Percentiles rank a stretch among this genome's conserved stretches.
Conservation (phyloP, 495 filamentous ascomycete species). For the Penicillium atrosanguineum region DNA sequence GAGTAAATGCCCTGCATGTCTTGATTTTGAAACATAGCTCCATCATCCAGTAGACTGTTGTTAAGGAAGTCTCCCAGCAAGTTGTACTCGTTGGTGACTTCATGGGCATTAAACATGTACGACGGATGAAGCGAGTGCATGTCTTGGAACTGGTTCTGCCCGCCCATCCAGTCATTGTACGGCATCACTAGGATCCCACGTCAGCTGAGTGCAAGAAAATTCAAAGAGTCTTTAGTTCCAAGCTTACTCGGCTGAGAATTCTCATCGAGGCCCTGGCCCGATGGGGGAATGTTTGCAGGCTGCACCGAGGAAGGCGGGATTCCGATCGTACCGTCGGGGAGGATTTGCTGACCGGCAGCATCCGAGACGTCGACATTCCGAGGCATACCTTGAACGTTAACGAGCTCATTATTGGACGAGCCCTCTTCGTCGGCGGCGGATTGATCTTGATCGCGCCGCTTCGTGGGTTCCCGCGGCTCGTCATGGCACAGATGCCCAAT, state of each 20-base stretch:
- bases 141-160: slow-evolving; percentile 82
- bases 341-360: slow-evolving; percentile 42
- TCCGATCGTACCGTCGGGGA: slow-evolving; percentile 35
- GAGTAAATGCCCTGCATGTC: slow-evolving; percentile 54
- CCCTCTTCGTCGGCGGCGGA: slow-evolving; percentile 58
- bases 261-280: slow-evolving; percentile 48
- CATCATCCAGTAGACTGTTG: slow-evolving; percentile 81
- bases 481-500: slow-evolving; percentile 99
- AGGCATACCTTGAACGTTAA: slow-evolving; percentile 38
- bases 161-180: slow-evolving; percentile 67
- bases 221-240: slow-evolving; percentile 7
- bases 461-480: slow-evolving; percentile 79
- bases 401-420: slow-evolving; percentile 47
- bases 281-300: slow-evolving; percentile 31
- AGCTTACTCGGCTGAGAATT: slow-evolving; percentile 76
- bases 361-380: slow-evolving; percentile 40
- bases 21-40: slow-evolving; percentile 62
- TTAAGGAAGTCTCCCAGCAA: slow-evolving; percentile 93
- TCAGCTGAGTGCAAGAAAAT: slow-evolving; percentile 26
- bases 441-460: slow-evolving; percentile 68
- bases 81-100: slow-evolving; percentile 94
- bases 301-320: slow-evolving; percentile 35
- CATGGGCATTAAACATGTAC: slow-evolving; percentile 92
- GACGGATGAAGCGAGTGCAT: slow-evolving; percentile 92
- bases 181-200: slow-evolving; percentile 50